A percentile compares a stretch with the other conserved stretches of the same genome.
phyloP scores from a whole-genome alignment of 2,329 filamentous ascomycete species.

The Sporothrix pallida region DNA sequence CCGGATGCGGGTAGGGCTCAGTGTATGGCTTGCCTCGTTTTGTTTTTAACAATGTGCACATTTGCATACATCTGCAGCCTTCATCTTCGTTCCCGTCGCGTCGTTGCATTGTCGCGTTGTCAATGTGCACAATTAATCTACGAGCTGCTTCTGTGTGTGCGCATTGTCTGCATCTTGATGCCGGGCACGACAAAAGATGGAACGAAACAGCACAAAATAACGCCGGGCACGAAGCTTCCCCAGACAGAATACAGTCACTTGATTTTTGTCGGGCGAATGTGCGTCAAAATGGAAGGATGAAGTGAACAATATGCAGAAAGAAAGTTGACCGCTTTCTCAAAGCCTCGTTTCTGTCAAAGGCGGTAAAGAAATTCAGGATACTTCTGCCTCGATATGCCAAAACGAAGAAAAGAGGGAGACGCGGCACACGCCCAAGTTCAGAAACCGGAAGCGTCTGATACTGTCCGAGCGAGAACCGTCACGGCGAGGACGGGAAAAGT shows the following conservation, averaged over 20 bases:
- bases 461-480: not conserved
- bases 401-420: not conserved
- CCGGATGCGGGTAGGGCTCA: not conserved
- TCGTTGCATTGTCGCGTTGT: no score
- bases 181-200: no score
- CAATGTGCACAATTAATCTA: no score
- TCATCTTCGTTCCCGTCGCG: not conserved
- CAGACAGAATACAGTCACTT: no score
- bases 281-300: not conserved
- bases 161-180: no score
- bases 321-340: no score
- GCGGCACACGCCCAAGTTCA: not conserved
- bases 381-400: not conserved
- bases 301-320: not conserved
- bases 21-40: slow-evolving; percentile 2
- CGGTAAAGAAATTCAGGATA: not conserved
- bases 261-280: not conserved
- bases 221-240: no score
- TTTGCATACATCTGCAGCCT: not conserved
- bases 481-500: not conserved
- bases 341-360: no score
- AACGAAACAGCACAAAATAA: no score
- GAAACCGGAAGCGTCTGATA: slow-evolving; percentile 27
- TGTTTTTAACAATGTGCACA: not conserved
- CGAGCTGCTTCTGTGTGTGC: no score